These are phyloP conservation scores for Aspergillaceae sp. DNA, from an alignment of 2,329 filamentous ascomycete species.

Conservation along the genomic window DNA sequence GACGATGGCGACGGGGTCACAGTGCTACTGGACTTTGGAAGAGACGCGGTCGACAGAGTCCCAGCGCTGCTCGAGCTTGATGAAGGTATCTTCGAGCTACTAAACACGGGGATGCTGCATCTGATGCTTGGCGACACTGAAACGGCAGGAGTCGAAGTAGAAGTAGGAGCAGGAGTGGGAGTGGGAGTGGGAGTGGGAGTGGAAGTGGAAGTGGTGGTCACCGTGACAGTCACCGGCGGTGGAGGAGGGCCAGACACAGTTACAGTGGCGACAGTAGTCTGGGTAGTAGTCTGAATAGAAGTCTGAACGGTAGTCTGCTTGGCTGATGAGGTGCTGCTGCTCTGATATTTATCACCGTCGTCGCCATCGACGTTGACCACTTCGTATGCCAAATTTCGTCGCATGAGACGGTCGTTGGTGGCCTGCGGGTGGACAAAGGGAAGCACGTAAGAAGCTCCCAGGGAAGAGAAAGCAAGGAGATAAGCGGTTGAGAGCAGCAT, in stretches of 20 bases:
- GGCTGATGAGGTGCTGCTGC: conserved; percentile 8
- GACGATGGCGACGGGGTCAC: background rate
- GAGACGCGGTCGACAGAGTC: background rate
- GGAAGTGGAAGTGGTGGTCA: conserved; percentile 12
- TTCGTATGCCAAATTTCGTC: conserved; percentile 18
- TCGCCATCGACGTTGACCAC: conserved; percentile 24
- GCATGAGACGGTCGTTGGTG: conserved; percentile 14
- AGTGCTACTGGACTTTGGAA: background rate
- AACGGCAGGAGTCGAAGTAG: conserved; percentile 16
- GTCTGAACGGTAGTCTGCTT: conserved; percentile 3
- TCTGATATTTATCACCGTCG: background rate
- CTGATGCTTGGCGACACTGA: conserved; percentile 6
- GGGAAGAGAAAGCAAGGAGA: conserved; percentile 20
- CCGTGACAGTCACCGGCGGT: conserved; percentile 17
- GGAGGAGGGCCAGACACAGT: conserved; percentile 8
- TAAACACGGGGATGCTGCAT: background rate
- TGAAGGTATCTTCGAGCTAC: background rate
- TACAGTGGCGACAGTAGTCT: conserved; percentile 6
- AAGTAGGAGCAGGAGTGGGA: conserved; percentile 9
- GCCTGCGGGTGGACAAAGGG: conserved; percentile 16
- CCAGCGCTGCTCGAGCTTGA: background rate
- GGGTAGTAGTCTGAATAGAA: no score
- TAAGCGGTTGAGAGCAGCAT: conserved; percentile 24
- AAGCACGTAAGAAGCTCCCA: conserved; percentile 19
- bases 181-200: conserved; percentile 13